Evolutionary conservation across 1,139 yeast species (phyloP).

Genomic region (Wickerhamomyces sp.): DNA sequence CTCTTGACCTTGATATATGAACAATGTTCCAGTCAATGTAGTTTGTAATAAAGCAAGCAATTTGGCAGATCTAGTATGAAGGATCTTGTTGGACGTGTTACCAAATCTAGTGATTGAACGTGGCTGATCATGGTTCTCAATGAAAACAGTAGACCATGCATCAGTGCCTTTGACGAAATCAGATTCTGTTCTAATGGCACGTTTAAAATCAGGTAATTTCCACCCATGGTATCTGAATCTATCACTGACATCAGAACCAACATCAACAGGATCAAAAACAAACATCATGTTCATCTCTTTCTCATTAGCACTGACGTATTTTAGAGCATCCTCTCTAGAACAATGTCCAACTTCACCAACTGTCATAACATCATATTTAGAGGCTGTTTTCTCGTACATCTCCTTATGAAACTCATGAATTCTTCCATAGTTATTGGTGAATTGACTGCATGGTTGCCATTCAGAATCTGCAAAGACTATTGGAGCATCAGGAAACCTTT

Average conservation of each 20-base stretch:
- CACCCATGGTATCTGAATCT: constrained; percentile 34
- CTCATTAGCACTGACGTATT: constrained; percentile 44
- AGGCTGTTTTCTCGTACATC: constrained; percentile 40
- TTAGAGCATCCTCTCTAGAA: constrained; percentile 37
- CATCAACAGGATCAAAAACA: constrained; percentile 41
- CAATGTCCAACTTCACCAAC: constrained; percentile 52
- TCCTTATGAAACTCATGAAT: constrained; percentile 55
- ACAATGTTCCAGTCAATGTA: constrained; percentile 51
- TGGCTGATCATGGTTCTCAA: constrained; percentile 59
- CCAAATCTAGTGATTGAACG: constrained; percentile 50
- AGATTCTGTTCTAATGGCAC: constrained; percentile 32
- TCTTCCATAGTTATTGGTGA: constrained; percentile 43
- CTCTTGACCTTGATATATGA: constrained; percentile 58
- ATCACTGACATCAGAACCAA: constrained; percentile 34
- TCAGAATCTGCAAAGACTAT: constrained; percentile 36
- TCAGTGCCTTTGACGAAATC: constrained; percentile 43
- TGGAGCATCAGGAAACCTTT: constrained; percentile 45
- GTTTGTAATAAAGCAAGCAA: constrained; percentile 42
- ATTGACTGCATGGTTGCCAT: constrained; percentile 35
- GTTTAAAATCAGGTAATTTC: constrained; percentile 38
- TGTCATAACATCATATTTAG: constrained; percentile 49
- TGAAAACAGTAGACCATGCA: constrained; percentile 56
- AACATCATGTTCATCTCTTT: constrained; percentile 50
- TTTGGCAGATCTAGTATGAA: constrained; percentile 35
- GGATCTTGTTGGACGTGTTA: constrained; percentile 33